Base-by-base conservation (phyloP, 2,329 filamentous ascomycete genomes). In the Paecilomyces fulvus region DNA sequence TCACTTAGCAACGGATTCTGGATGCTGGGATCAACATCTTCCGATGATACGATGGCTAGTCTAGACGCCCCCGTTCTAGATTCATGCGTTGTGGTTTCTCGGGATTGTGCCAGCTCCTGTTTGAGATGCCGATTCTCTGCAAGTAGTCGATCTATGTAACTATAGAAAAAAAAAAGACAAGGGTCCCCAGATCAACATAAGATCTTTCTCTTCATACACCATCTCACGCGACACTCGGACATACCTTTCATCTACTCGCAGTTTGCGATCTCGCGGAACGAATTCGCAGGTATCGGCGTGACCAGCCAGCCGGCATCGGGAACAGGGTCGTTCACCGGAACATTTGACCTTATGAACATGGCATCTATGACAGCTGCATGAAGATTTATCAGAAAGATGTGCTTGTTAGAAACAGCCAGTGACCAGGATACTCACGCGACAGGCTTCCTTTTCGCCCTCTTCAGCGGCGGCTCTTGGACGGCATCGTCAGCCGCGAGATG, bases 291-390 rank as follows among this genome's bases (percentile, higher is more conserved):
- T 68, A 46, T 67, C 66, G 0, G 69, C 66, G 55, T 68, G 69
- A 3, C 71, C 72, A 0, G 74, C 71, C 6, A 66, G 60, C 43
- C 64, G 64, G 55, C 76, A 78, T 43, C 75, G 72, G 31, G 62
- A 65, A 55, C 76, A 79, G 1, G 76, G 76, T 23, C 70, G 67
- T 3, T 72, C 70, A 0, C 76, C 76, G 0, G 76, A 78, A 55
- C 76, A 78, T 59, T 76, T 78, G 25, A 78, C 76, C 58, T 79
- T 78, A 30, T 77, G 75, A 0, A 67, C 59, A 63, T 78, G 76
- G 52, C 76, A 78, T 58, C 75, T 64, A 59, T 74, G 71, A 51
- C 75, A 78, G 3, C 70, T 70, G 56, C 28, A 49, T 43, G 6
- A 3, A 8, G n/a, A 43, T 17, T 17, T 7, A 6, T 43, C 17